phyloP scores from a whole-genome alignment of 257 asterid species.

The Solanum sejunctum region DNA sequence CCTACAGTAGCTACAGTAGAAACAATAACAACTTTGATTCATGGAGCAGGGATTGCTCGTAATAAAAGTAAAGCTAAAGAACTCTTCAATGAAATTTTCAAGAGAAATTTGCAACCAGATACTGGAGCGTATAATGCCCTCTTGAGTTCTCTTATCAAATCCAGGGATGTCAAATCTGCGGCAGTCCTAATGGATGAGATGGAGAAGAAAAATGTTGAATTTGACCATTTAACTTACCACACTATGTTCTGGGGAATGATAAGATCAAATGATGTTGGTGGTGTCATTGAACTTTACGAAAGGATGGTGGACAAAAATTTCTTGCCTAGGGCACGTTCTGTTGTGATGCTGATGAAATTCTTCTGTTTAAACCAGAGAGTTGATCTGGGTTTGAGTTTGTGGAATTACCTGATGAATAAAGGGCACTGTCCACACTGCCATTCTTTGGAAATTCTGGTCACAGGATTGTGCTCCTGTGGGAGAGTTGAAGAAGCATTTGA shows the following conservation, averaged over 20 bases:
- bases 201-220: slow-evolving; percentile 39
- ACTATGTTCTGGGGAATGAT: slow-evolving; percentile 62
- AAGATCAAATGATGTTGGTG: slow-evolving; percentile 36
- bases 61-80: slow-evolving; percentile 49
- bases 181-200: slow-evolving; percentile 52
- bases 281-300: slow-evolving; percentile 37
- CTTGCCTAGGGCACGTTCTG: slow-evolving; percentile 59
- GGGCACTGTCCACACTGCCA: slow-evolving; percentile 83
- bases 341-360: slow-evolving; percentile 63
- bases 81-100: slow-evolving; percentile 38
- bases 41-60: slow-evolving; percentile 83
- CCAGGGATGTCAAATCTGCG: slow-evolving; percentile 51
- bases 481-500: slow-evolving; percentile 55
- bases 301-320: slow-evolving; percentile 49
- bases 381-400: slow-evolving; percentile 60
- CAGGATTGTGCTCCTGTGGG: slow-evolving; percentile 73
- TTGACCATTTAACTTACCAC: slow-evolving; percentile 64
- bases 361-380: slow-evolving; percentile 51
- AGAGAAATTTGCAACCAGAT: slow-evolving; percentile 43
- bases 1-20: slow-evolving; percentile 64
- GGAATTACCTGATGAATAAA: slow-evolving; percentile 59
- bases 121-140: slow-evolving; percentile 69
- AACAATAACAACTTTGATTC: slow-evolving; percentile 74
- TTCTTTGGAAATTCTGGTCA: slow-evolving; percentile 67
- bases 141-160: slow-evolving; percentile 48